Evolutionary conservation across 257 asterid species (phyloP).

Genomic region (Linaria vulgaris): DNA sequence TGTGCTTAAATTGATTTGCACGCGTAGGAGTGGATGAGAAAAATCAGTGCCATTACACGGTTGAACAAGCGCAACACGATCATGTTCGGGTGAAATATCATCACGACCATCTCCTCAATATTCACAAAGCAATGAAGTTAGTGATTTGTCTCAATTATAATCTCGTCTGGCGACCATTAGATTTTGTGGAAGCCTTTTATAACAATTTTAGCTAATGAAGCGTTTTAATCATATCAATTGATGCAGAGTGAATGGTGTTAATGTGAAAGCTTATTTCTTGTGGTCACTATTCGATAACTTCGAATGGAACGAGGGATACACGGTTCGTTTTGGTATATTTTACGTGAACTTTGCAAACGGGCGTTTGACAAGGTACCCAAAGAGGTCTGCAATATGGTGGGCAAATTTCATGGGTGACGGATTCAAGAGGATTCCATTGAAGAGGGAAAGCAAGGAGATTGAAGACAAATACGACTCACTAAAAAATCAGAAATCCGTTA

Average conservation of each 20-base stretch:
- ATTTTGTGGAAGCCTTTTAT: no score
- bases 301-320: constrained; percentile 17
- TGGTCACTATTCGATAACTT: constrained; percentile 20
- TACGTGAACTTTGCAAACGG: neutral
- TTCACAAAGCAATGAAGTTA: constrained; percentile 16
- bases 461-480: neutral
- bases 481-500: no score
- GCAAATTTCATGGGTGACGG: neutral
- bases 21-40: constrained; percentile 21
- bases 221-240: no score
- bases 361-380: neutral
- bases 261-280: neutral
- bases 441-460: neutral
- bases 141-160: neutral
- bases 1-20: no score
- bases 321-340: constrained; percentile 8
- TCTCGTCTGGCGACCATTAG: no score
- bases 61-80: constrained; percentile 7
- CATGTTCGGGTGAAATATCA: constrained; percentile 1
- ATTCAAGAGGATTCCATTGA: neutral
- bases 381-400: constrained; percentile 13
- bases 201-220: no score
- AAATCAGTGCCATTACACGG: neutral
- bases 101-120: constrained; percentile 14
- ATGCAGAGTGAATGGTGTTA: neutral